Conservation (phyloP, 805 yeast genomes). For the Starmerella floricola region DNA sequence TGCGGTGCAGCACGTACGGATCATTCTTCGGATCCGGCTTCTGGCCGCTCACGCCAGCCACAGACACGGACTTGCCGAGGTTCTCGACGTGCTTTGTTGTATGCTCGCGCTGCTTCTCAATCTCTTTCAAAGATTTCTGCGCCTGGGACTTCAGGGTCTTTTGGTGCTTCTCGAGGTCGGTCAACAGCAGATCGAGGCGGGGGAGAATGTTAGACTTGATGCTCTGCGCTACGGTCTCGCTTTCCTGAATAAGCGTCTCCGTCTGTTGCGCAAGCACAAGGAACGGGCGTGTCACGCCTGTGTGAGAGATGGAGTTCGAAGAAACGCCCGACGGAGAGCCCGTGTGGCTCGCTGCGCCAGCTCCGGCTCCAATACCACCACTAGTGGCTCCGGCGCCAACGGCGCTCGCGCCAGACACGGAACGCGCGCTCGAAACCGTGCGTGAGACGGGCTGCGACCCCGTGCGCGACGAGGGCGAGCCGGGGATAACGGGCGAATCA, state of each 20-base stretch:
- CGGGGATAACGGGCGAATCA: neutral
- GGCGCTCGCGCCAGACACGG: neutral
- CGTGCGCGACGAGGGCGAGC: neutral
- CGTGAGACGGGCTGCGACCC: neutral
- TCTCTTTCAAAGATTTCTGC: constrained; percentile 30
- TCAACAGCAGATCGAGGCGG: constrained; percentile 33
- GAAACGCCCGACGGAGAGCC: neutral
- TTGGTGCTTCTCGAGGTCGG: constrained; percentile 34
- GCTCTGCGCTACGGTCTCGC: constrained; percentile 31
- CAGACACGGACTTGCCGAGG: constrained; percentile 24
- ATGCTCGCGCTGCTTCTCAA: constrained; percentile 28
- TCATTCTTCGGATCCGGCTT: constrained; percentile 34
- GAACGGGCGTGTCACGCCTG: constrained; percentile 27
- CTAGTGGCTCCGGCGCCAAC: neutral
- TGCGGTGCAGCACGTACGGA: constrained; percentile 37
- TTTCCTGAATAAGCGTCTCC: constrained; percentile 29
- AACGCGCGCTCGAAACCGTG: too few species aligned
- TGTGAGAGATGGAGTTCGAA: neutral
- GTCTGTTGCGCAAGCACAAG: constrained; percentile 24
- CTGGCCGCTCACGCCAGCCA: constrained; percentile 25
- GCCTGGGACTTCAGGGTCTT: constrained; percentile 32
- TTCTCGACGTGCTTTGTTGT: constrained; percentile 33
- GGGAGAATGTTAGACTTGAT: constrained; percentile 34
- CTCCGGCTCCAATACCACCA: neutral
- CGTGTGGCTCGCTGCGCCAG: neutral